Base-by-base conservation (phyloP, 177 flowering plant genomes). In the Vitis hybrid region DNA sequence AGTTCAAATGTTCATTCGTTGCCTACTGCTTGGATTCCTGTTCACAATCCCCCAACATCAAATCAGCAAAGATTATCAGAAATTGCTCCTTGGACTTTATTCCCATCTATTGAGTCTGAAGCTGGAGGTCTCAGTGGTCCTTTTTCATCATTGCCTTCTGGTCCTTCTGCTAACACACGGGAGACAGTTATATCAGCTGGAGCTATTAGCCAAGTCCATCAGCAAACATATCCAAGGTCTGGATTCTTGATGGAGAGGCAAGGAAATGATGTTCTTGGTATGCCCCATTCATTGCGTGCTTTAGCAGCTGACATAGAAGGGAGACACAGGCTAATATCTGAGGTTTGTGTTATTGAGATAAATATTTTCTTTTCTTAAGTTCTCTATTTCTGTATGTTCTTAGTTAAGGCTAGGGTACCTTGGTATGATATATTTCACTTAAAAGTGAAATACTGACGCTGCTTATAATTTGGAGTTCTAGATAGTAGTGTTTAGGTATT, bases 41-140 rank as follows among this genome's bases (percentile, higher is more conserved):
- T 22, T 50, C 71, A 67, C 14, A 71, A 64, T 45, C 66, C 74
- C n/a, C 57, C 79, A 16, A 14, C 64, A 13, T 74, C 70, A 51
- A 74, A 65, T 71, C 81, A 73, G 26, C 81, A 74, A 65, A 66
- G 84, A 69, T 59, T 75, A 49, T 66, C 85, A 15, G 93, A 86
- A 63, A 70, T 78, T 81, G 70, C 85, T 59, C 85, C 89, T 13
- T 85, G 91, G 82, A 73, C 87, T 52, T 76, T 88, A 60, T 82
- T 77, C 79, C 78, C 92, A 10, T 69, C 88, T 15, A 29, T 68
- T 62, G 90, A 85, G 12, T 59, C 83, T 59, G 92, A 91, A 39
- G 57, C 87, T 73, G 85, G 80, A 57, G 68, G 60, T 58, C 87
- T 60, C 21, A 81, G 77, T 80, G 81, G 79, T 65, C 75, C 65